These are phyloP conservation scores for Fusarium vanettenii DNA, from an alignment of 2,329 filamentous ascomycete species.

Conservation along the genomic window DNA sequence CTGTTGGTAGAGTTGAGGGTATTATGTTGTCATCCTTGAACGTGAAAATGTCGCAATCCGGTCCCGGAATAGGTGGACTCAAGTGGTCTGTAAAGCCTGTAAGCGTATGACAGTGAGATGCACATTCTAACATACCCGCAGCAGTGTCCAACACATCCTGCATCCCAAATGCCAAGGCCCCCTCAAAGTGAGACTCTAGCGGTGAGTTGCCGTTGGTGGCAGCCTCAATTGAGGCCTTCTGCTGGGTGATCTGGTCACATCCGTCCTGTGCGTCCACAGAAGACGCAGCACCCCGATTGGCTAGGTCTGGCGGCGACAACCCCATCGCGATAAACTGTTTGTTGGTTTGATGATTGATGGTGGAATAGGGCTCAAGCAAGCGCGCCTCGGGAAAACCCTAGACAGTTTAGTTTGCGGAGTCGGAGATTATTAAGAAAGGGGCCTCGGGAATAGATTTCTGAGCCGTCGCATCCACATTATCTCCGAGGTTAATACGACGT, in stretches of 20 bases:
- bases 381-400: neutral
- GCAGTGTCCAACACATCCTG: conserved; percentile 17
- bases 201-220: neutral
- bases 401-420: neutral
- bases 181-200: neutral
- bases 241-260: neutral
- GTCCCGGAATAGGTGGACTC: conserved; percentile 7
- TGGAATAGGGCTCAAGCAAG: neutral
- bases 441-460: neutral
- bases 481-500: neutral
- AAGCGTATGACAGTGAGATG: accelerated
- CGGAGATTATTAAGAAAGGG: neutral
- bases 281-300: neutral
- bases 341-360: neutral
- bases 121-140: neutral
- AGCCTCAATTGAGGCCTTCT: neutral
- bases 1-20: conserved; percentile 81
- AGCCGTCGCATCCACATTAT: neutral
- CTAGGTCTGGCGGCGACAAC: neutral
- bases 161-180: neutral
- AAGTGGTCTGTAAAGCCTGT: neutral
- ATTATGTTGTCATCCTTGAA: conserved; percentile 92
- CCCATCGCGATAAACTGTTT: neutral
- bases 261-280: neutral
- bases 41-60: conserved; percentile 85